A percentile compares a stretch with the other conserved stretches of the same genome.
Conservation (phyloP, 257 asterid genomes). For the Plectranthus barbatus region DNA sequence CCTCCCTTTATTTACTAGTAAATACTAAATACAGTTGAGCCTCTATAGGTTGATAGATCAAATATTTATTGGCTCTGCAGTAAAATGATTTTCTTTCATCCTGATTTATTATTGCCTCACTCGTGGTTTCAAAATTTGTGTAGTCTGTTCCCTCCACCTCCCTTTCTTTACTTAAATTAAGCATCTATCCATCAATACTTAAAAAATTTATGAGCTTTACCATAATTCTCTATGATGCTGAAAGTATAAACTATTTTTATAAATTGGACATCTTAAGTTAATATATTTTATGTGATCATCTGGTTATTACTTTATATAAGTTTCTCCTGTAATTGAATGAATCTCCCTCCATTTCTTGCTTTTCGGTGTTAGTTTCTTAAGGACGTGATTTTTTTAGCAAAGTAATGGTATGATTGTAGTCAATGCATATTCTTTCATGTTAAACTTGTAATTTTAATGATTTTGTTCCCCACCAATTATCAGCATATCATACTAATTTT, state of each 20-base stretch:
- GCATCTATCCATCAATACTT: neutral
- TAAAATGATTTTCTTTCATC: neutral
- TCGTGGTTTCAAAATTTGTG: neutral
- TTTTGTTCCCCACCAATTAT: too few species aligned
- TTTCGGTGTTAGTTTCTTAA: neutral
- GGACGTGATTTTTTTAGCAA: neutral
- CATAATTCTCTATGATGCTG: neutral
- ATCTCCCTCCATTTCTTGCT: neutral
- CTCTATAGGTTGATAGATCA: neutral
- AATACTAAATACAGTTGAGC: neutral
- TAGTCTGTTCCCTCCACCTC: neutral
- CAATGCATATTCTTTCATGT: too few species aligned
- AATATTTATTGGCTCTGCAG: neutral
- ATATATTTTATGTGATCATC: neutral
- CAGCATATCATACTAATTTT: too few species aligned
- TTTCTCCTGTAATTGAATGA: neutral
- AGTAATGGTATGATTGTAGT: neutral
- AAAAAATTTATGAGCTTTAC: neutral
- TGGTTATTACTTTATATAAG: neutral
- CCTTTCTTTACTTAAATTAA: neutral
- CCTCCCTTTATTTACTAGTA: neutral
- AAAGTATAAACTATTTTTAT: neutral
- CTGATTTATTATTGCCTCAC: neutral
- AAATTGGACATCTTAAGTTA: neutral
- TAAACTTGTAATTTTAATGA: too few species aligned